These are phyloP conservation scores for Psidium friedrichsthalianum DNA, from an alignment of 345 rosid genomes.

Conservation along the genomic window DNA sequence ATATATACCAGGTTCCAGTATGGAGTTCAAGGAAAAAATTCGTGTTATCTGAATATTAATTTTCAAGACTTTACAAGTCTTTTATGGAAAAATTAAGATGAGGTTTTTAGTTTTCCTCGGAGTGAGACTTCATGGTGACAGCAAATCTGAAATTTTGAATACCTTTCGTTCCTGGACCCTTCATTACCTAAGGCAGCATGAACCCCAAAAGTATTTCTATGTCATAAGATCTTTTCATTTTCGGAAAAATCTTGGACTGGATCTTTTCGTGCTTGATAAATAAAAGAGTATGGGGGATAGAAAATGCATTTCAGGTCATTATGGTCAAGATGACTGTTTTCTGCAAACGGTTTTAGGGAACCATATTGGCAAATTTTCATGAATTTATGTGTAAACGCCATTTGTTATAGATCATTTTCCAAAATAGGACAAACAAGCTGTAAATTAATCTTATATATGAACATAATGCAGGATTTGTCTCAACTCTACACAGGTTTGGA, in stretches of 20 bases:
- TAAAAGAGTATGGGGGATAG: not conserved
- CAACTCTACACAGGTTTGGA: not conserved
- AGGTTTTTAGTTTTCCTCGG: not conserved
- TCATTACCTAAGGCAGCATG: not conserved
- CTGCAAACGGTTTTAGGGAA: not conserved
- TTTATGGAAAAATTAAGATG: not conserved
- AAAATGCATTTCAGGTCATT: not conserved
- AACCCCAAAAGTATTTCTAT: not conserved
- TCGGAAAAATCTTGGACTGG: not conserved
- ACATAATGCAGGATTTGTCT: not conserved
- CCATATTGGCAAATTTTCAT: not conserved
- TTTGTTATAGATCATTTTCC: not conserved
- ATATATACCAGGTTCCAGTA: not conserved
- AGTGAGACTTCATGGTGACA: not conserved
- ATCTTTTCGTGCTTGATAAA: not conserved
- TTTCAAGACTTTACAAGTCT: not conserved
- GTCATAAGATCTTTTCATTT: not conserved
- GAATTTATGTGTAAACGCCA: not conserved
- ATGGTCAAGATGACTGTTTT: not conserved
- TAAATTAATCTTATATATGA: not conserved
- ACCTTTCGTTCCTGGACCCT: not conserved
- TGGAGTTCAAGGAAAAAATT: not conserved
- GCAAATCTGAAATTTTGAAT: not conserved
- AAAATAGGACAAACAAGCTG: not conserved
- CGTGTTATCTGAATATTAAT: not conserved